Evolutionary conservation across 768 basidiomycete genomes (phyloP), one percentile per base, ranked within the genome.

Genomic region (Rubroboletus pulcherrimus): DNA sequence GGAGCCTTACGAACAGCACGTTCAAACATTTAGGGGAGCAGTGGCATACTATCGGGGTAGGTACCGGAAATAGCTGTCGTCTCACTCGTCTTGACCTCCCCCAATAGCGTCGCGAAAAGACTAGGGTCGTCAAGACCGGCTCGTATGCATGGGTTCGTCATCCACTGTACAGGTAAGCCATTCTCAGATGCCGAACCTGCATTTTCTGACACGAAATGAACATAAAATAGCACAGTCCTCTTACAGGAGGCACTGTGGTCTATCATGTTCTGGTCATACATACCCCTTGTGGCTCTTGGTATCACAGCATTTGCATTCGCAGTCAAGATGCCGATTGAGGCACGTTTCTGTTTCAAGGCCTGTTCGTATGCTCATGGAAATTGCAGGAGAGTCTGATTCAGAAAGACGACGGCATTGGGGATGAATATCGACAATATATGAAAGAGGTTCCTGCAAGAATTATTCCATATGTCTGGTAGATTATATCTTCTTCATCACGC

Each of bases 101-200:
- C 9, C 12, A 12, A 51, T 17, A 70, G 67, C 59, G 60, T 46
- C 59, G 70, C 33, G 71, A 74, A 49, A 71, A 69, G 34, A 39
- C 65, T 11, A 65, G 61, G 47, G 17, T 75, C 35, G 68, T 74
- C 47, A 59, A 65, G 34, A 67, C 61, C 0, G 74, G 74, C 9
- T 71, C 71, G 0, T 74, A 74, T 55, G 63, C 62, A 26, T 65
- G 67, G 52, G 63, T 73, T 48, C 72, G 72, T 39, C 74, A 73
- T 41, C 74, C 74, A 1, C 35, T 53, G 2, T 74, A 72, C 45
- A 62, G 56, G 72, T 64, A 40, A 31, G 70, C 51, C 7, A 7
- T 45, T 41, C 35, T 31, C 26, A 7, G 35, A 17, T 35, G 11
- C 21, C 3, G 9, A 6, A 30, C 4, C 8, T 10, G 5, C 29